Evolutionary conservation across 2,329 filamentous ascomycete species (phyloP).

Genomic region (Cercospora sp.): DNA sequence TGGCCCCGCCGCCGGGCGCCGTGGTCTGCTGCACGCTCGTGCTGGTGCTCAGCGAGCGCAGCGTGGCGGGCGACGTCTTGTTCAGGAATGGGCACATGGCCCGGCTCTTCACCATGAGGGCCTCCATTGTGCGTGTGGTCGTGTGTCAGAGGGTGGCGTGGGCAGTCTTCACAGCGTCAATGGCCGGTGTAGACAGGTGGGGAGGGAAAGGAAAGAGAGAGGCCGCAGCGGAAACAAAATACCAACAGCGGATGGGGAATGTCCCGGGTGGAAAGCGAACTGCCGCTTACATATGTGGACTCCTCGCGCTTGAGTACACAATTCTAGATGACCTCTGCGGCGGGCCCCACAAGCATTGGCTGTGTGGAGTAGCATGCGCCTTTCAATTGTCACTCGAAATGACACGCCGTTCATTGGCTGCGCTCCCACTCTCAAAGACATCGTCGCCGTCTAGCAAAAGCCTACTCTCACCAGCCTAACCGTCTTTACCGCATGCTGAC

Average conservation of each 20-base stretch:
- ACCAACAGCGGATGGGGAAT: neutral
- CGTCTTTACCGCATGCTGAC: conserved; percentile 3
- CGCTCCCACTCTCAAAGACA: neutral
- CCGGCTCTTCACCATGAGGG: conserved; percentile 90
- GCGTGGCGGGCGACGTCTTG: conserved; percentile 85
- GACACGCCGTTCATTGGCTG: neutral
- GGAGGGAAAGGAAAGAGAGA: neutral
- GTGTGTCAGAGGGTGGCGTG: neutral
- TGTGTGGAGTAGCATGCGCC: conserved; percentile 9
- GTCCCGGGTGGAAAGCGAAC: neutral
- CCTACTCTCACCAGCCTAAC: neutral
- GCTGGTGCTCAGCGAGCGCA: conserved; percentile 82
- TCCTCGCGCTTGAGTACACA: neutral
- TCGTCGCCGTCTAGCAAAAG: conserved; percentile 10
- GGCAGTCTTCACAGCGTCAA: neutral
- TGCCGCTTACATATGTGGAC: conserved; percentile 9
- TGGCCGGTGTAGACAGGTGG: neutral
- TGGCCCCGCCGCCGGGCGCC: conserved; percentile 75
- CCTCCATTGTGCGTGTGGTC: conserved; percentile 67
- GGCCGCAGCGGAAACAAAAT: neutral
- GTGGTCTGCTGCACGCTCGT: conserved; percentile 62
- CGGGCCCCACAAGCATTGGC: conserved; percentile 3
- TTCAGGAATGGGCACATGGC: conserved; percentile 97
- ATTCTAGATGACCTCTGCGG: conserved; percentile 12
- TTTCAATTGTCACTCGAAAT: conserved; percentile 9